Base-by-base conservation (phyloP, 2,329 filamentous ascomycete genomes). In the Ophiostoma ulmi region DNA sequence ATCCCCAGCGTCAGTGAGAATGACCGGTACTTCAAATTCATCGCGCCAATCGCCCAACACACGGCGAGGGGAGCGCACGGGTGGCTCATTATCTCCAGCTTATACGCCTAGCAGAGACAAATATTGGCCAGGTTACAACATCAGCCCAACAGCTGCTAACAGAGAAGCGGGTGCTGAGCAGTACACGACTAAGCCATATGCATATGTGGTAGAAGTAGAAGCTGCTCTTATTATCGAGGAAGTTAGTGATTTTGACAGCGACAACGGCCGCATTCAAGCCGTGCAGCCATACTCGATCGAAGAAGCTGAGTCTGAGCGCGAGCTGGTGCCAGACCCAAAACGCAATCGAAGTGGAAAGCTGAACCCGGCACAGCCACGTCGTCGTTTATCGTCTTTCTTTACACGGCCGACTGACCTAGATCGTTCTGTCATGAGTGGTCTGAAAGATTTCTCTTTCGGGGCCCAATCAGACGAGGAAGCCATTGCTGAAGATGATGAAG, bases 221-320 rank as follows among this genome's bases (percentile, higher is more conserved):
- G 73, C 75, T 48, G 26, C n/a, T 14, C 80, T 85, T 52, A 75
- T 78, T 13, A 78, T 86, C 39, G 84, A 85, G 72, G 84, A 82
- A 69, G 72, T 81, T 35, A 78, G 75, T 74, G 79, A 85, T 72
- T 79, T 84, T 70, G 82, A 83, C 70, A 81, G 79, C 74, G 82
- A 82, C 36, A 79, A 78, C 58, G 82, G 83, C 5, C 79, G 79
- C 22, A 75, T 80, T 35, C 80, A 80, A 41, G 78, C 83, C 36
- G 75, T 86, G 35, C 78, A 76, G 11, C 84, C 84, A 0, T 78
- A 80, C 14, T 79, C 81, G 70, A 83, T 85, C 69, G 84, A 86
- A 74, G 82, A 80, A 52, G 76, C 80, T 52, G 77, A 78, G 35
- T 72, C 72, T 1, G 72, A 74, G 39, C 70, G 52, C 31, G 68